These are phyloP conservation scores for Leavenworthia alabamica DNA, from an alignment of 345 rosid species.

Conservation along the genomic window DNA sequence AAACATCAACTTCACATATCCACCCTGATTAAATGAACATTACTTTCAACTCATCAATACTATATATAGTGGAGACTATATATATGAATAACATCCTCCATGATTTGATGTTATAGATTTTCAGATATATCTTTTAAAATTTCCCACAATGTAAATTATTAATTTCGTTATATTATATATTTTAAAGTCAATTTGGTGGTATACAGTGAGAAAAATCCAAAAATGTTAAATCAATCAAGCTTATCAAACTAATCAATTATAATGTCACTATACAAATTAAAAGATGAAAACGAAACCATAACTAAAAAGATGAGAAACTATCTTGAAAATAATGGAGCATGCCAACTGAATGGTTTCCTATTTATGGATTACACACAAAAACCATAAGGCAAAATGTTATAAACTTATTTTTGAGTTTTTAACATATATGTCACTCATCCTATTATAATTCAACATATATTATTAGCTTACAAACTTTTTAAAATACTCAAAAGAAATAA, in stretches of 20 bases:
- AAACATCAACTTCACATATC: not conserved
- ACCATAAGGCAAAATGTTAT: not conserved
- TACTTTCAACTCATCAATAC: not conserved
- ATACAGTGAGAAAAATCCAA: not conserved
- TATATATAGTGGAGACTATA: not conserved
- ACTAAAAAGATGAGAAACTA: not conserved
- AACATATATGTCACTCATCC: not conserved
- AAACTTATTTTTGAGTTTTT: not conserved
- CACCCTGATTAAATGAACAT: not conserved
- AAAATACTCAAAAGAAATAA: not conserved
- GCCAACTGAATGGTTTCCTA: constrained; percentile 8
- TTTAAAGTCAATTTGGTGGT: not conserved
- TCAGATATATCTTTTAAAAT: too few relatives aligned
- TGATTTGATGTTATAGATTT: not conserved
- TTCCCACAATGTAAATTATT: not conserved
- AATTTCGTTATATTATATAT: not conserved
- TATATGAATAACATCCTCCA: not conserved
- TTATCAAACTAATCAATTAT: not conserved
- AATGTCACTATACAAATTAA: not conserved
- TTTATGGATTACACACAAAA: not conserved
- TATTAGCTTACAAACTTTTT: not conserved
- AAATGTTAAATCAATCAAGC: constrained; percentile 5
- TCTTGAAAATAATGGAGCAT: not conserved
- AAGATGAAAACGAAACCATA: not conserved
- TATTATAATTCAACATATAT: not conserved